These are phyloP conservation scores for Aspergillus heteromorphus DNA, from an alignment of 495 filamentous ascomycete genomes.

Conservation along the genomic window DNA sequence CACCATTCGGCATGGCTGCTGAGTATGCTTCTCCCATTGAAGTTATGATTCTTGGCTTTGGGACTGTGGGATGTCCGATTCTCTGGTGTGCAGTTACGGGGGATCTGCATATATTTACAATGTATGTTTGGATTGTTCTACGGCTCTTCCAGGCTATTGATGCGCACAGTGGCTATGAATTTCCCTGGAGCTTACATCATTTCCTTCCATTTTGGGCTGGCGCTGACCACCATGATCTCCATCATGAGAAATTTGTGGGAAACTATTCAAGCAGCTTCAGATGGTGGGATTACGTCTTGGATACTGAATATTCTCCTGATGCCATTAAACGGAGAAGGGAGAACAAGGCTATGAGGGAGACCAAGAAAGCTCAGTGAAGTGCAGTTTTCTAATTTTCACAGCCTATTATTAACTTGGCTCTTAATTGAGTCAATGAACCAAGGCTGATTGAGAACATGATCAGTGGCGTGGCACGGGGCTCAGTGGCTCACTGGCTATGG, in stretches of 20 bases:
- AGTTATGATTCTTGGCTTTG: conserved; percentile 94
- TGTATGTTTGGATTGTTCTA: conserved; percentile 94
- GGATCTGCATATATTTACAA: conserved; percentile 89
- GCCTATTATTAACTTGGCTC: background rate
- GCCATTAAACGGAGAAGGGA: conserved; percentile 80
- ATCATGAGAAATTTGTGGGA: conserved; percentile 96
- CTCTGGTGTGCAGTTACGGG: conserved; percentile 78
- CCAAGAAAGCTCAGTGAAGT: conserved; percentile 52
- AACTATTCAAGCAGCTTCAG: conserved; percentile 98
- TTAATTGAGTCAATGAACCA: background rate
- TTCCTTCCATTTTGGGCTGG: conserved; percentile 98
- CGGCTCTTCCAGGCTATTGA: conserved; percentile 98
- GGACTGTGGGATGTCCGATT: conserved; percentile 77
- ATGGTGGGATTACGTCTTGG: conserved; percentile 95
- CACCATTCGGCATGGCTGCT: conserved; percentile 91
- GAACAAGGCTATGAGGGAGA: conserved; percentile 59
- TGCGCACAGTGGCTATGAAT: conserved; percentile 94
- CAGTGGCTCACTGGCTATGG: background rate
- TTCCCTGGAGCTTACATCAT: conserved; percentile 93
- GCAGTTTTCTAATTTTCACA: background rate
- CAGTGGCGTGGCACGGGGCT: background rate
- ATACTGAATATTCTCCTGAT: conserved; percentile 89
- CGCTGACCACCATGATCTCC: conserved; percentile 90
- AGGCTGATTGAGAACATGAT: background rate
- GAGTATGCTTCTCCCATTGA: conserved; percentile 98